phyloP scores from a whole-genome alignment of 345 rosid species.

The Moringa oleifera region DNA sequence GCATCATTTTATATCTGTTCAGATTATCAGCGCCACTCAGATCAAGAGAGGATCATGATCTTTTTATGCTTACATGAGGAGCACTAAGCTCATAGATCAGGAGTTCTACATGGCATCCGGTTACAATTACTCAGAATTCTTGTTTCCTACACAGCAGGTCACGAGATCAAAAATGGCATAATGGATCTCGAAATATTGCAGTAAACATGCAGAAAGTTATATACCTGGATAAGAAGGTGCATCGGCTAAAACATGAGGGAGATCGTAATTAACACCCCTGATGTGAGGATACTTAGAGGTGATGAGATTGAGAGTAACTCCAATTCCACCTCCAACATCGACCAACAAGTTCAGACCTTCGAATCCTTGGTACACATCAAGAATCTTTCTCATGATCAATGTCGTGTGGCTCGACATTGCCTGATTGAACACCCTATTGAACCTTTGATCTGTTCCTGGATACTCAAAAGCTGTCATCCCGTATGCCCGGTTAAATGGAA shows the following conservation, averaged over 20 bases:
- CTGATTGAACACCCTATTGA: constrained; percentile 23
- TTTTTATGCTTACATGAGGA: too few relatives aligned
- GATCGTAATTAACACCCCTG: constrained; percentile 34
- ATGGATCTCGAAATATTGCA: too few relatives aligned
- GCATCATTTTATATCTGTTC: too few relatives aligned
- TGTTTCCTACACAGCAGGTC: too few relatives aligned
- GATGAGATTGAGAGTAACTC: constrained; percentile 24
- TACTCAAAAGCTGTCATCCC: constrained; percentile 28
- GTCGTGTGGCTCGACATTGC: constrained; percentile 24
- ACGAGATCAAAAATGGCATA: too few relatives aligned
- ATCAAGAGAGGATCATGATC: too few relatives aligned
- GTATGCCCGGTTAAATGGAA: constrained; percentile 28
- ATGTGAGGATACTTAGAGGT: constrained; percentile 26
- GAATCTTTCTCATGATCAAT: constrained; percentile 24
- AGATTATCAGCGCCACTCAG: too few relatives aligned
- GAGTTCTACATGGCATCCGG: too few relatives aligned
- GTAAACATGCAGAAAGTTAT: too few relatives aligned
- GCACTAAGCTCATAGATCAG: too few relatives aligned
- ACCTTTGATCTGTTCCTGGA: constrained; percentile 21
- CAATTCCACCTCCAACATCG: constrained; percentile 38
- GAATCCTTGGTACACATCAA: constrained; percentile 30
- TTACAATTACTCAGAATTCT: too few relatives aligned
- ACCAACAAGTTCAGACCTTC: constrained; percentile 21
- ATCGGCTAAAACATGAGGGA: constrained; percentile 28
- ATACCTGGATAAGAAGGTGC: constrained; percentile 35